Conservation (phyloP, 2,329 filamentous ascomycete genomes). For the Tolypocladium paradoxum region DNA sequence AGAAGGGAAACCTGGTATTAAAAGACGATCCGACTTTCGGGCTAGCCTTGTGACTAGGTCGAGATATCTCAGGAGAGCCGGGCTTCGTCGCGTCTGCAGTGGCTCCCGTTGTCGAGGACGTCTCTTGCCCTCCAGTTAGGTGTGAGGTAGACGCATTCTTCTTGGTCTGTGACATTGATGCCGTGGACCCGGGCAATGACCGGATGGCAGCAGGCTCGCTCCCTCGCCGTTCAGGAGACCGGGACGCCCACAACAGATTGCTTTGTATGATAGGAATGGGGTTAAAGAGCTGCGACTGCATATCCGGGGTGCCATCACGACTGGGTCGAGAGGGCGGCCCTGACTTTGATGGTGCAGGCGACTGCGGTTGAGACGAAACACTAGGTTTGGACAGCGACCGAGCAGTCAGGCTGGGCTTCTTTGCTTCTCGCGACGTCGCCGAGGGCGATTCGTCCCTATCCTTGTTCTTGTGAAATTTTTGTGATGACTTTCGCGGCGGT, state of each 20-base stretch:
- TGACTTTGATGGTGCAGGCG: slow-evolving; percentile 18
- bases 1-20: slow-evolving; percentile 63
- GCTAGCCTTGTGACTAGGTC: slow-evolving; percentile 34
- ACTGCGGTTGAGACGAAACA: slow-evolving; percentile 12
- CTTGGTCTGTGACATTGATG: slow-evolving; percentile 16
- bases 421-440: slow-evolving; percentile 22
- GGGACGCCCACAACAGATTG: slow-evolving; percentile 42
- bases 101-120: slow-evolving; percentile 5
- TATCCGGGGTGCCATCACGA: slow-evolving; percentile 53
- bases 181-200: slow-evolving; percentile 22
- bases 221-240: slow-evolving; percentile 33
- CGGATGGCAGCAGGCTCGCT: slow-evolving; percentile 26
- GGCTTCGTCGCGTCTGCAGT: slow-evolving; percentile 10
- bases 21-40: slow-evolving; percentile 45
- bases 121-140: slow-evolving; percentile 13
- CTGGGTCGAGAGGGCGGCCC: slow-evolving; percentile 51
- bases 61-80: slow-evolving; percentile 9
- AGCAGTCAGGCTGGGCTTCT: slow-evolving; percentile 17
- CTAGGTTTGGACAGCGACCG: slow-evolving; percentile 22
- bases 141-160: slow-evolving; percentile 22
- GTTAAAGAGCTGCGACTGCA: slow-evolving; percentile 44
- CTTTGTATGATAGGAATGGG: slow-evolving; percentile 49
- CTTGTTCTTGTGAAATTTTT: slow-evolving; percentile 34
- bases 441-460: slow-evolving; percentile 27
- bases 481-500: slow-evolving; percentile 50